phyloP scores from a whole-genome alignment of 169 alveolate genomes.

The Plasmodium ovale region DNA sequence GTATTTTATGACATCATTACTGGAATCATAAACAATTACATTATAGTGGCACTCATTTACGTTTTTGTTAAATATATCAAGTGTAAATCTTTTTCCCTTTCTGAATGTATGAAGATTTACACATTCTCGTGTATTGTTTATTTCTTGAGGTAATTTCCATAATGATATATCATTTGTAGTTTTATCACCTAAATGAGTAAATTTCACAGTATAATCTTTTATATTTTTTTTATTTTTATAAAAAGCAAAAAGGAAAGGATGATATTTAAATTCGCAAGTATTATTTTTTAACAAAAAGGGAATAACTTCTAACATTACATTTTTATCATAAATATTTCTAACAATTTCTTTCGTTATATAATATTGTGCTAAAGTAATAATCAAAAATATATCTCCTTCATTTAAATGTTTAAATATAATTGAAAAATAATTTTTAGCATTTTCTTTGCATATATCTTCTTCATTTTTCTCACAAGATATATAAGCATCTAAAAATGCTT shows the following conservation, averaged over 20 bases:
- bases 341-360: slow-evolving; percentile 81
- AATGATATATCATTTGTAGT: slow-evolving; percentile 14
- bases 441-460: slow-evolving; percentile 77
- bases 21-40: slow-evolving; percentile 61
- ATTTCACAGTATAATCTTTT: slow-evolving; percentile 18
- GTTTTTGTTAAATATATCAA: slow-evolving; percentile 40
- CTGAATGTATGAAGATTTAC: slow-evolving; percentile 34
- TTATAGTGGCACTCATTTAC: slow-evolving; percentile 49
- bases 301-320: slow-evolving; percentile 78
- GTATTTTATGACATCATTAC: not conserved
- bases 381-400: slow-evolving; percentile 80
- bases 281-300: slow-evolving; percentile 76
- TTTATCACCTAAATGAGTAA: slow-evolving; percentile 8
- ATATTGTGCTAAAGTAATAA: slow-evolving; percentile 82
- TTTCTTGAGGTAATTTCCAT: slow-evolving; percentile 69
- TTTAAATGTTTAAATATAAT: slow-evolving; percentile 75
- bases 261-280: slow-evolving; percentile 48
- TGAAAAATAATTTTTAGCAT: slow-evolving; percentile 79
- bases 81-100: slow-evolving; percentile 63
- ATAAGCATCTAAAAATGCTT: slow-evolving; percentile 86
- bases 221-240: slow-evolving; percentile 25
- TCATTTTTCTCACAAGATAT: slow-evolving; percentile 81
- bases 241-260: slow-evolving; percentile 61
- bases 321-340: slow-evolving; percentile 78
- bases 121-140: slow-evolving; percentile 24